Conservation (phyloP, 176 grass and related monocot species). For the Aegilops tauschii region DNA sequence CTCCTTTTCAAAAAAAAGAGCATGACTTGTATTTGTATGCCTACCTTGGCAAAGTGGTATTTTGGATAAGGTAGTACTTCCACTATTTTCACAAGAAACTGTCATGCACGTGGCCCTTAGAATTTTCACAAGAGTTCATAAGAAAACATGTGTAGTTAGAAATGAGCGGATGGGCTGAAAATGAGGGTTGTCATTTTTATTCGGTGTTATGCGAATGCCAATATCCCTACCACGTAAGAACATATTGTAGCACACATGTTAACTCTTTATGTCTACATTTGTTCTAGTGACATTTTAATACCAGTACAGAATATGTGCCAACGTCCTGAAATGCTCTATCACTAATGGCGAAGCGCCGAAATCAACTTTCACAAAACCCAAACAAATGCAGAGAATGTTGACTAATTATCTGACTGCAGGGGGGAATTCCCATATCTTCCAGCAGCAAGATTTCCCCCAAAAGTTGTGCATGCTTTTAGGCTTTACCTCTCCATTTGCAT, state of each 20-base stretch:
- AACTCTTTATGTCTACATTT: neutral
- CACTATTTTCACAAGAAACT: neutral
- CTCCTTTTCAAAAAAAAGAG: too few species aligned
- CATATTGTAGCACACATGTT: conserved; percentile 25
- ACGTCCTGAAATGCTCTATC: neutral
- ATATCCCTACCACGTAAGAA: neutral
- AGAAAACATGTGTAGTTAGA: neutral
- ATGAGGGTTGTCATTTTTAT: conserved; percentile 19
- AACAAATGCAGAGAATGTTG: conserved; percentile 15
- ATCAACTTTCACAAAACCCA: neutral
- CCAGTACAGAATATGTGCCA: conserved; percentile 30
- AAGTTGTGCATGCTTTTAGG: conserved; percentile 25
- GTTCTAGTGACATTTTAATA: conserved; percentile 18
- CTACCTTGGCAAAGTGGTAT: too few species aligned
- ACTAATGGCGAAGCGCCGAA: conserved; percentile 30
- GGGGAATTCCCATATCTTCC: conserved; percentile 20
- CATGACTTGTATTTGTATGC: too few species aligned
- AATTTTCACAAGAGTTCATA: too few species aligned
- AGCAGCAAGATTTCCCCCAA: neutral
- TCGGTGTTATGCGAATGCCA: conserved; percentile 7
- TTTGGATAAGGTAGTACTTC: too few species aligned
- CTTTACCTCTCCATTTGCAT: conserved; percentile 32
- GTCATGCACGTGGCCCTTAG: neutral
- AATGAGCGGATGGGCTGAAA: neutral
- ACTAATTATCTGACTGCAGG: conserved; percentile 12